Evolutionary conservation across 1,284 basidiomycete genomes (phyloP), one percentile per base, ranked within the genome.

Genomic region (Marasmius sp.): DNA sequence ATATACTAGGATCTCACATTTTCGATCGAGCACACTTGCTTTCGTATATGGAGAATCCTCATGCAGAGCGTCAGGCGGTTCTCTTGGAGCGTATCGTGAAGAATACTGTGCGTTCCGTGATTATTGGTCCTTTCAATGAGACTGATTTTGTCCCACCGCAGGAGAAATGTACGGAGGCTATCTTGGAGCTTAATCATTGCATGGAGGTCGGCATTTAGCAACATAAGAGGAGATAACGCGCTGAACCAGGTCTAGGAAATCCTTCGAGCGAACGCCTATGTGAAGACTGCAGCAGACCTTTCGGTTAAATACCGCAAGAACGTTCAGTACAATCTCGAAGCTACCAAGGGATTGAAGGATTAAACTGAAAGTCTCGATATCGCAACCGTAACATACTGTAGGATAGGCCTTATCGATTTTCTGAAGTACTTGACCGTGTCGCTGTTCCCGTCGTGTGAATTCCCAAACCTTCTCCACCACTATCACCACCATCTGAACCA

Each of bases 21-120:
- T 3, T 43, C 41, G 41, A 43, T 33, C n/a, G 34, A 9, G 5
- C 38, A 6, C 12, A 54, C 52, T 33, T 34, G 52, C n/a, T 16
- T 33, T n/a, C n/a, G 11, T 10, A 53, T 55, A 95, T 95, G 93
- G 92, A 95, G 76, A 95, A 94, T 73, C 93, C 92, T 33, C 93
- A 97, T 71, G 93, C 94, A 64, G 93, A 95, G 74, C 83, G 93
- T 63, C 95, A 97, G 73, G 93, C 92, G 38, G 87, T 95, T 43
- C 83, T 97, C 38, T 82, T 97, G 3, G 93, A 95, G 69, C 85
- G 95, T 34, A 96, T 97, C 66, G 81, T 95, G 45, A 95, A 95
- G 76, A 97, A 94, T 68, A 87, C 92, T 10, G 94, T 95, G 66
- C 69, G 89, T 58, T 60, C 67, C 43, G 66, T 61, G 39, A 68